A percentile compares a stretch with the other conserved stretches of the same genome.
Evolutionary conservation across 768 basidiomycete genomes (phyloP).

Genomic region (Mycena epipterygia): DNA sequence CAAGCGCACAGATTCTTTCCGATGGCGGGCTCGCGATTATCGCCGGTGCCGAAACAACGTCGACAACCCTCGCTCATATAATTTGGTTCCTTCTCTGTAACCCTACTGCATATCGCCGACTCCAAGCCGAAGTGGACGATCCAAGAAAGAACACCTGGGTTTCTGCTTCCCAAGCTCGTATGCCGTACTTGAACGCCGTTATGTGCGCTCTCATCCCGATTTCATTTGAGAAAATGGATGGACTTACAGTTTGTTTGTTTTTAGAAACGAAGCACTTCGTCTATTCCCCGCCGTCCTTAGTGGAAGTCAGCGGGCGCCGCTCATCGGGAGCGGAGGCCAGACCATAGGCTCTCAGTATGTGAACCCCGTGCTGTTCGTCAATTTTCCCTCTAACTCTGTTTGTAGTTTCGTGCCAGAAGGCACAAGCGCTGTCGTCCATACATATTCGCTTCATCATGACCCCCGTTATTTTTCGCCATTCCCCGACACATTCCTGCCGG

Average conservation of each 20-base stretch:
- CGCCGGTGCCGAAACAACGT: conserved; percentile 60
- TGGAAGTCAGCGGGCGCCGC: conserved; percentile 59
- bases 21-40: conserved; percentile 56
- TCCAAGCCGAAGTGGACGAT: conserved; percentile 52
- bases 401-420: conserved; percentile 56
- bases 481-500: conserved; percentile 55
- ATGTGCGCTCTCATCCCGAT: conserved; percentile 44
- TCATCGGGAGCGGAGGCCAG: conserved; percentile 51
- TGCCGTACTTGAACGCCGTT: conserved; percentile 53
- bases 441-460: conserved; percentile 54
- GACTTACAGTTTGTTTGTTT: conserved; percentile 9
- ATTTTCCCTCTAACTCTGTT: not conserved
- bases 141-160: conserved; percentile 43
- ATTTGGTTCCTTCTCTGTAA: conserved; percentile 52
- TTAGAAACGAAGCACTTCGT: conserved; percentile 65
- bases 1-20: conserved; percentile 50
- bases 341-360: conserved; percentile 57
- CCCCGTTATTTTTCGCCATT: conserved; percentile 53
- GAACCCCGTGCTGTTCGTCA: not conserved
- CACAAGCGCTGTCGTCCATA: conserved; percentile 53
- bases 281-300: conserved; percentile 64
- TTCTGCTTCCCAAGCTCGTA: conserved; percentile 43
- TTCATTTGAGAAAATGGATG: not conserved
- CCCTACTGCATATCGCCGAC: conserved; percentile 47
- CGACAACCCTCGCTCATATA: conserved; percentile 48